These are phyloP conservation scores for Jaminaea rosea DNA, from an alignment of 1,284 basidiomycete species.

Conservation along the genomic window DNA sequence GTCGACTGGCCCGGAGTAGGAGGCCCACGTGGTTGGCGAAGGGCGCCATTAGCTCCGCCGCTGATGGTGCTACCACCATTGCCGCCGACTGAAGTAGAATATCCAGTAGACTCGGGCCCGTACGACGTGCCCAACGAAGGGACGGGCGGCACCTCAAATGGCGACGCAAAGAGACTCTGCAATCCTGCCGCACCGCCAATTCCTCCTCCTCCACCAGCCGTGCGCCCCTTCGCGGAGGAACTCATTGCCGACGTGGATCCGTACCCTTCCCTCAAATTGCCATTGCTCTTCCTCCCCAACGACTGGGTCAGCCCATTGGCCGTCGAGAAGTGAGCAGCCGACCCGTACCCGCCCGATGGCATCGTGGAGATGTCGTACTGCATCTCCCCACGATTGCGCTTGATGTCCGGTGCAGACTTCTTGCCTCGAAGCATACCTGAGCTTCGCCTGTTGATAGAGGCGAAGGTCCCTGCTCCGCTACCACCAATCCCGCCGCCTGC, in stretches of 20 bases:
- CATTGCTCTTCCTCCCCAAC: conserved; percentile 24
- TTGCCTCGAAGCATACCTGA: conserved; percentile 34
- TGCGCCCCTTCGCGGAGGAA: conserved; percentile 27
- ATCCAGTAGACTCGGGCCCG: not conserved
- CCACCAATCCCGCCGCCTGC: conserved; percentile 1
- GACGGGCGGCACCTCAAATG: conserved; percentile 32
- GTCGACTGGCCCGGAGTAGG: conserved; percentile 17
- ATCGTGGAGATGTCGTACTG: not conserved
- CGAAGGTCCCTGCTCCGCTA: conserved; percentile 14
- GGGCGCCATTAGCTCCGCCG: not conserved
- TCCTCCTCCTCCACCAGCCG: conserved; percentile 38
- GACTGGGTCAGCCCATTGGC: conserved; percentile 9
- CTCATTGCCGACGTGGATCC: too few species aligned
- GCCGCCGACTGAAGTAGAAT: conserved; percentile 5
- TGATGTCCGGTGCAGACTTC: conserved; percentile 45
- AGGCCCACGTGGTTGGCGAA: conserved; percentile 31
- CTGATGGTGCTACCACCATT: conserved; percentile 1
- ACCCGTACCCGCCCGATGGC: too few species aligned
- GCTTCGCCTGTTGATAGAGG: conserved; percentile 22
- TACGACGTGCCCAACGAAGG: conserved; percentile 13
- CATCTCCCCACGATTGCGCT: conserved; percentile 11
- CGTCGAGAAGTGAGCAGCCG: not conserved
- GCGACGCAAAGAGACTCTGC: conserved; percentile 34
- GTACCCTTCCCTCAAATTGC: conserved; percentile 32
- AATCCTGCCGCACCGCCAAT: conserved; percentile 25